Conservation (phyloP, 1,284 basidiomycete species). For the Volvariella surrecta region DNA sequence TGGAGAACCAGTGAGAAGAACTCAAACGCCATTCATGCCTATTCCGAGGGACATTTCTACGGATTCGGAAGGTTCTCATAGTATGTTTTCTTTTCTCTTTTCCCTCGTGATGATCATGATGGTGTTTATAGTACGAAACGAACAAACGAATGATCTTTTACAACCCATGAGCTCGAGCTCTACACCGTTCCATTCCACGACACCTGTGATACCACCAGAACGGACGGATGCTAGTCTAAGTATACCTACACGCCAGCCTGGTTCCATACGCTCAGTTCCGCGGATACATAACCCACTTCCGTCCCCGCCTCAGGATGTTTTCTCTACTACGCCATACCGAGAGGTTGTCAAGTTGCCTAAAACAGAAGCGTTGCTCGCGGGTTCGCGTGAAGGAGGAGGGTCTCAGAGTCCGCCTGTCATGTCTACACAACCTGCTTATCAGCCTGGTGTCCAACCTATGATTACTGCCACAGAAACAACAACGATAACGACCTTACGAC, state of each 20-base stretch:
- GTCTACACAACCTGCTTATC: neutral
- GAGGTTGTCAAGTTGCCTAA: conserved; percentile 36
- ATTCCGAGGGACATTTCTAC: neutral
- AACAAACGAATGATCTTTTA: neutral
- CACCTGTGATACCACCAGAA: too few relatives aligned
- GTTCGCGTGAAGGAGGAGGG: neutral
- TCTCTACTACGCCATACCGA: conserved; percentile 39
- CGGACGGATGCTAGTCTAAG: too few relatives aligned
- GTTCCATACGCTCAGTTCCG: too few relatives aligned
- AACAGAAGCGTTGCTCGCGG: conserved; percentile 26
- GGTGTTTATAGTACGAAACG: neutral
- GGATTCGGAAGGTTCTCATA: neutral
- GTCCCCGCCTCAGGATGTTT: conserved; percentile 38
- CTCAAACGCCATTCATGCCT: neutral
- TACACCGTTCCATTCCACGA: too few relatives aligned
- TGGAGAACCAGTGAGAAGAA: neutral
- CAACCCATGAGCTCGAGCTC: too few relatives aligned
- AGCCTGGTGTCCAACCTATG: neutral
- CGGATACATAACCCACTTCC: conserved; percentile 40
- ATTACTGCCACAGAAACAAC: neutral
- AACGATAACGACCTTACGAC: too few relatives aligned
- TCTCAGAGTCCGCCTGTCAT: neutral
- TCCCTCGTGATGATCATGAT: neutral
- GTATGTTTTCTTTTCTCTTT: neutral
- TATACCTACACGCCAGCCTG: too few relatives aligned